phyloP scores from a whole-genome alignment of 148 eudicot species.

The Diospyros kaki region DNA sequence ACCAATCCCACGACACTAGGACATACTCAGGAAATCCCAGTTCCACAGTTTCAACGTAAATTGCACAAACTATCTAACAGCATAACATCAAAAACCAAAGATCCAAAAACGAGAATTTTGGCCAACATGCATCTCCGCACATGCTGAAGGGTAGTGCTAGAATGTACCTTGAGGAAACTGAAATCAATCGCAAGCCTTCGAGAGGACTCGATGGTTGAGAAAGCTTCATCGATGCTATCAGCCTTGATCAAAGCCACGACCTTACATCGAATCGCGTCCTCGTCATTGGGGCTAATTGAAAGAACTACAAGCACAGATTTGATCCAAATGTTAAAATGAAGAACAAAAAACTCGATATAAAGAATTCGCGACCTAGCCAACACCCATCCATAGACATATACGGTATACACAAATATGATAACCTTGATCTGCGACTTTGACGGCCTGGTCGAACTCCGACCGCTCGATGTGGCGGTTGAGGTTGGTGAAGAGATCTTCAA shows the following conservation, averaged over 20 bases:
- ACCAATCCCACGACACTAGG: too few species aligned
- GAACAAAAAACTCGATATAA: neutral
- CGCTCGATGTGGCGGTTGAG: slow-evolving; percentile 13
- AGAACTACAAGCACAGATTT: slow-evolving; percentile 39
- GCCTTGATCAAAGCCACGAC: slow-evolving; percentile 65
- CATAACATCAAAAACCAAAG: neutral
- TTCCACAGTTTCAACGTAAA: too few species aligned
- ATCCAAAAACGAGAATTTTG: neutral
- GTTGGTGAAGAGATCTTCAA: slow-evolving; percentile 10
- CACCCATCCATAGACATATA: neutral
- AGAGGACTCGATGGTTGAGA: slow-evolving; percentile 42
- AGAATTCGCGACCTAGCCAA: neutral
- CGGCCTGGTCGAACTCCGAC: slow-evolving; percentile 5
- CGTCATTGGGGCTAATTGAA: slow-evolving; percentile 65
- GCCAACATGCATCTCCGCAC: neutral
- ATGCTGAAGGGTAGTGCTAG: neutral
- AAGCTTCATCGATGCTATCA: slow-evolving; percentile 62
- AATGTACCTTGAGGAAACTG: slow-evolving; percentile 59
- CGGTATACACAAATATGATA: neutral
- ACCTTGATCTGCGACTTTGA: slow-evolving; percentile 18
- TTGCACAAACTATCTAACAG: neutral
- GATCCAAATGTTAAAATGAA: neutral
- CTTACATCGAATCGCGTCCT: slow-evolving; percentile 84
- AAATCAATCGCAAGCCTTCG: slow-evolving; percentile 53
- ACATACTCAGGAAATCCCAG: too few species aligned